Conservation (phyloP, 106 monocot species). For the Acanthochlamys bracteata region DNA sequence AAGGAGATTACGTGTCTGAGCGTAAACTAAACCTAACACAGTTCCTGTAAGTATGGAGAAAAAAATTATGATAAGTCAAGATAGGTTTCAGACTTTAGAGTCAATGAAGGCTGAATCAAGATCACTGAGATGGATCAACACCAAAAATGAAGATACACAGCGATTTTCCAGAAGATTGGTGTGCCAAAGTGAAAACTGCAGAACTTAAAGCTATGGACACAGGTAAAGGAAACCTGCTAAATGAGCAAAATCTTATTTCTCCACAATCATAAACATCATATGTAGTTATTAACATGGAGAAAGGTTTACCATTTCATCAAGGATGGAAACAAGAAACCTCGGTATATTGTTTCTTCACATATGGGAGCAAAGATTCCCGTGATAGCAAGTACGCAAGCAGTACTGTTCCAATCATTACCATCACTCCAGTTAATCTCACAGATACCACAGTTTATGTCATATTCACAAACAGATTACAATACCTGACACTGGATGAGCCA, state of each 20-base stretch:
- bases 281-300: not conserved
- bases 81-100: not conserved
- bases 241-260: not conserved
- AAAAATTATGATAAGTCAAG: not conserved
- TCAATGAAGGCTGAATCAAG: not conserved
- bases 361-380: conserved; percentile 34
- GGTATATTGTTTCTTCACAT: conserved; percentile 41
- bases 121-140: conserved; percentile 1
- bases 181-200: conserved; percentile 32
- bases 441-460: not conserved
- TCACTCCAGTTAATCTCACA: not conserved
- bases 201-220: conserved; percentile 25
- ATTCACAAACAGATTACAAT: not conserved
- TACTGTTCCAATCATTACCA: conserved; percentile 18
- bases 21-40: conserved; percentile 33
- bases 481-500: conserved; percentile 42
- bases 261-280: not conserved
- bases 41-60: conserved; percentile 15
- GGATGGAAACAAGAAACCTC: conserved; percentile 40
- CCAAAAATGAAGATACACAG: conserved; percentile 41
- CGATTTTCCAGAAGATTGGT: conserved; percentile 44
- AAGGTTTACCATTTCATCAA: conserved; percentile 34
- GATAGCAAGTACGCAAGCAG: conserved; percentile 22
- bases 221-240: conserved; percentile 34
- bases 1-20: conserved; percentile 40